Percentiles rank a stretch among this genome's conserved stretches.
Conservation (phyloP, 176 grass and related monocot genomes). For the Rhynchospora pubera region DNA sequence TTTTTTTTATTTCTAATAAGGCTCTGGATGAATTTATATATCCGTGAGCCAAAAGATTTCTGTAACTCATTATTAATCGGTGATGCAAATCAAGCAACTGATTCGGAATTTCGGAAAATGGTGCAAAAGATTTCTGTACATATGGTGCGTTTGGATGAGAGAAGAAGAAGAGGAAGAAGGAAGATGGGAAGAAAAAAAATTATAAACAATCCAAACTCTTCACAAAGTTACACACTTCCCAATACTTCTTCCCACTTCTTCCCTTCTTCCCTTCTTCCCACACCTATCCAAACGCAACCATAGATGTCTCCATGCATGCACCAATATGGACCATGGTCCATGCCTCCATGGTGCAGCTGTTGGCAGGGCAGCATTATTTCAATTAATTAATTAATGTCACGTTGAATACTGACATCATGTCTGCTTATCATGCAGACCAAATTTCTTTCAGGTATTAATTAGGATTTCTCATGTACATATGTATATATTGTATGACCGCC, state of each 20-base stretch:
- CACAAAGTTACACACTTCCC: too few species aligned
- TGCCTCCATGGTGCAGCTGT: background rate
- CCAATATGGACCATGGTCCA: background rate
- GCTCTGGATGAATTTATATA: too few species aligned
- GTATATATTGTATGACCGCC: background rate
- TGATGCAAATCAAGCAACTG: background rate
- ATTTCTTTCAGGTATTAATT: background rate
- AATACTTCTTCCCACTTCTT: too few species aligned
- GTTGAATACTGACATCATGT: background rate
- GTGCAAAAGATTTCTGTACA: too few species aligned
- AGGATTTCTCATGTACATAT: background rate
- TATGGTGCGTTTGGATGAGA: too few species aligned
- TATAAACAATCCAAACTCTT: too few species aligned
- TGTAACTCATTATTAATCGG: background rate
- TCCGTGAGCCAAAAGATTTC: background rate
- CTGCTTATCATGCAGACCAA: background rate
- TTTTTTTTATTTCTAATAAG: too few species aligned
- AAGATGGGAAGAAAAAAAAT: too few species aligned
- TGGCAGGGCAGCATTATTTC: background rate
- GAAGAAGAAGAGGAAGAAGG: too few species aligned
- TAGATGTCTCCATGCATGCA: background rate
- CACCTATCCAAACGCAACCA: too few species aligned
- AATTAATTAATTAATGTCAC: background rate
- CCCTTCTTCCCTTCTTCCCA: too few species aligned
- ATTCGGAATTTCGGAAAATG: background rate